phyloP scores from a whole-genome alignment of 805 yeast species.

The Ogataea methanolica region DNA sequence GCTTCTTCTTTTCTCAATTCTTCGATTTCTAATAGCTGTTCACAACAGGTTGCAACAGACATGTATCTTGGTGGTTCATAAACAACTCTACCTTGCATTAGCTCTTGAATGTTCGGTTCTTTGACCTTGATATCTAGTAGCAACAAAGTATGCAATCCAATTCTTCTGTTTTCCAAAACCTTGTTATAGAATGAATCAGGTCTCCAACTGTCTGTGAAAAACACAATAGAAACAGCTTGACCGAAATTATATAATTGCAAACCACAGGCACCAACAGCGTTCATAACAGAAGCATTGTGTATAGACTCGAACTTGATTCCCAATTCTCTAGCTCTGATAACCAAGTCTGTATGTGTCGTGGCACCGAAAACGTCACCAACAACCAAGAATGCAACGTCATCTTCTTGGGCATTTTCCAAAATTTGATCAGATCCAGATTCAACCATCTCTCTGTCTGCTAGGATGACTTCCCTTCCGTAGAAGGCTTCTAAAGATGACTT shows the following conservation, averaged over 20 bases:
- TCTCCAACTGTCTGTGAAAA: slow-evolving; percentile 92
- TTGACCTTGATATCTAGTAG: slow-evolving; percentile 92
- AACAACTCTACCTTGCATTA: slow-evolving; percentile 86
- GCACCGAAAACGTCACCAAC: slow-evolving; percentile 99
- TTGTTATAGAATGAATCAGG: slow-evolving; percentile 94
- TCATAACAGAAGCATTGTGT: slow-evolving; percentile 97
- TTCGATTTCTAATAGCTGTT: slow-evolving; percentile 84
- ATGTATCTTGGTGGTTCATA: slow-evolving; percentile 97
- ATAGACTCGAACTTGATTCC: slow-evolving; percentile 74
- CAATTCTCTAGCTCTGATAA: slow-evolving; percentile 83
- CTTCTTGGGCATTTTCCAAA: slow-evolving; percentile 66
- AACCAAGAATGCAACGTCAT: slow-evolving; percentile 89
- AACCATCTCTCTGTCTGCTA: slow-evolving; percentile 94
- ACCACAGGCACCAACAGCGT: slow-evolving; percentile 98
- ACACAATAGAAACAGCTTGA: slow-evolving; percentile 94
- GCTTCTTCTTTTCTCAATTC: slow-evolving; percentile 70
- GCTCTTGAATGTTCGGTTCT: slow-evolving; percentile 90
- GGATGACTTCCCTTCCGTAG: slow-evolving; percentile 77
- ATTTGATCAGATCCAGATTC: slow-evolving; percentile 86
- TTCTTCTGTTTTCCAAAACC: slow-evolving; percentile 79
- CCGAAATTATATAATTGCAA: slow-evolving; percentile 93
- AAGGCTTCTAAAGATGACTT: slow-evolving; percentile 68
- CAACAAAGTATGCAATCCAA: slow-evolving; percentile 88
- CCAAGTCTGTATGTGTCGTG: slow-evolving; percentile 93
- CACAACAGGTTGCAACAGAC: slow-evolving; percentile 86